Conservation (phyloP, 2,329 filamentous ascomycete species). For the Trichophyton benhamiae region DNA sequence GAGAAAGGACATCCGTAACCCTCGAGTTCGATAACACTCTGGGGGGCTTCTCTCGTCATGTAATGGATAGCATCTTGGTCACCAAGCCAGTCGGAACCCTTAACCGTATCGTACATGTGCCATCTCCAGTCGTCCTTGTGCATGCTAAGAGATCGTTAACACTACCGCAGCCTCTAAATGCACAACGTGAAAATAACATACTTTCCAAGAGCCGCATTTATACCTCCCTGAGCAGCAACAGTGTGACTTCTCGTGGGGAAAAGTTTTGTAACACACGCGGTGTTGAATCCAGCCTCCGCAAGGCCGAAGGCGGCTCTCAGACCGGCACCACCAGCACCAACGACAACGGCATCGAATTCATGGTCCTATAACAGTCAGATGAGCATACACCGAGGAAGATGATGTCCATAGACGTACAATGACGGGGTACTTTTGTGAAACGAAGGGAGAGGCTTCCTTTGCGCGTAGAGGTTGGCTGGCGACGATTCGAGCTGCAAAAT, state of each 20-base stretch:
- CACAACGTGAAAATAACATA: conserved; percentile 14
- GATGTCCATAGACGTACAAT: conserved; percentile 50
- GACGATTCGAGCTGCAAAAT: conserved; percentile 60
- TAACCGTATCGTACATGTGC: conserved; percentile 50
- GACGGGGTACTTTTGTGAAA: conserved; percentile 84
- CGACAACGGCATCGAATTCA: conserved; percentile 95
- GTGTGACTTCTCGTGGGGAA: conserved; percentile 54
- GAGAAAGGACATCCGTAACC: conserved; percentile 45
- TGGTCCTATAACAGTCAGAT: conserved; percentile 53
- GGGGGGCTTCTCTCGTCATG: conserved; percentile 45
- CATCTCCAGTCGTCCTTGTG: conserved; percentile 46
- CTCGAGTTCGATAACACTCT: conserved; percentile 44
- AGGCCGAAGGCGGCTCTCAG: conserved; percentile 52
- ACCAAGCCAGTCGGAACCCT: conserved; percentile 47
- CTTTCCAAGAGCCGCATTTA: conserved; percentile 48
- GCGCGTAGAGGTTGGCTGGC: conserved; percentile 75
- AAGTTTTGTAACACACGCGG: conserved; percentile 52
- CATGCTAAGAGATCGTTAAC: conserved; percentile 28
- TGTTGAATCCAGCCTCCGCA: conserved; percentile 52
- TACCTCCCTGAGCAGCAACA: conserved; percentile 55
- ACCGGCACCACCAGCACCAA: conserved; percentile 51
- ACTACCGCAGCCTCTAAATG: neutral
- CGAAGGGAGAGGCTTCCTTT: conserved; percentile 79
- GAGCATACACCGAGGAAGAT: neutral
- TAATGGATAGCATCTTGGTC: conserved; percentile 50